Evolutionary conservation across 1,284 basidiomycete species (phyloP).

Genomic region (Trichosporon faecale): DNA sequence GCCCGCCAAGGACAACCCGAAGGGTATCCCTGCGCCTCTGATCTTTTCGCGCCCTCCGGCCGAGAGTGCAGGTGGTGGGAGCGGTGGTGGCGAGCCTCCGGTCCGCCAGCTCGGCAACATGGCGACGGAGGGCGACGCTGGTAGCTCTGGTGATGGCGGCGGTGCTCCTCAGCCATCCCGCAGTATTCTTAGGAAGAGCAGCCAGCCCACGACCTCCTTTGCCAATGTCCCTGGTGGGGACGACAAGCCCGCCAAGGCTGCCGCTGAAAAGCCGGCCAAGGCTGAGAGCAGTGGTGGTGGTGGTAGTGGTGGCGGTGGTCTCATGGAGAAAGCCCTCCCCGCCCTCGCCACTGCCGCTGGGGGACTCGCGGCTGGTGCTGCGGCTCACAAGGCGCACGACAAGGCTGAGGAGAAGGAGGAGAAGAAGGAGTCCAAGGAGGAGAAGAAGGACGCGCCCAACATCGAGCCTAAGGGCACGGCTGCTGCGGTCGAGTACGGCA

Average conservation of each 20-base stretch:
- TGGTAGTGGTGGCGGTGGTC: neutral
- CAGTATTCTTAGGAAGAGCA: neutral
- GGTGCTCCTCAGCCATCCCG: neutral
- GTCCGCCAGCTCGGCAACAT: neutral
- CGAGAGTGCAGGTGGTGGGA: neutral
- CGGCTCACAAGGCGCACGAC: neutral
- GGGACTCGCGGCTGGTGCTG: neutral
- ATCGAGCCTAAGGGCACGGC: neutral
- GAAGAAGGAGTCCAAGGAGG: neutral
- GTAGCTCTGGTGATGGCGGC: neutral
- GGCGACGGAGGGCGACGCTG: neutral
- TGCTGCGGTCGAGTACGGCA: neutral
- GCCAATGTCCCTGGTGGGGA: constrained; percentile 1
- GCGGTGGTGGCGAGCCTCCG: neutral
- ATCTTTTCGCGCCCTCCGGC: neutral
- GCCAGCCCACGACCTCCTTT: neutral
- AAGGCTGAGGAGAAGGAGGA: neutral
- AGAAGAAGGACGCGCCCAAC: neutral
- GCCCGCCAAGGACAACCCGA: neutral
- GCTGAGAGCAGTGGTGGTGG: neutral
- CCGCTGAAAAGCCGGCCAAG: neutral
- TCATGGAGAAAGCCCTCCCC: neutral
- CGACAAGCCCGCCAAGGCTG: neutral
- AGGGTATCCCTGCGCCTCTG: neutral
- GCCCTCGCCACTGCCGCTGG: neutral